Evolutionary conservation across 805 yeast species (phyloP), one percentile per base, ranked within the genome.

Genomic region (Henningerozyma blattae): DNA sequence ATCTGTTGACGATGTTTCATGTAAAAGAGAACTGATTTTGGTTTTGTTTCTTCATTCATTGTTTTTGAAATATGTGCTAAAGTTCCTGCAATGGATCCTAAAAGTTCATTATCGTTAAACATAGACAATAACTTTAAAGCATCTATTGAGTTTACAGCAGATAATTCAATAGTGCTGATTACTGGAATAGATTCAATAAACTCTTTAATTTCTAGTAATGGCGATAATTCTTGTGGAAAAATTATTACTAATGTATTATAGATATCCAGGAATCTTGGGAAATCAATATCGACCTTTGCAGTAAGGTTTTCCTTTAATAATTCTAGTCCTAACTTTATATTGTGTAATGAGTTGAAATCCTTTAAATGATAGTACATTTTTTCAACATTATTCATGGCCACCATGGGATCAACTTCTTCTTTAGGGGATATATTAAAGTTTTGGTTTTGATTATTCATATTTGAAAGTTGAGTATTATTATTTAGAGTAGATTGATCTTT

Each of bases 181-280:
- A 52, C 24, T 2, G 60, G 59, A 9, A 59, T 25, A 7, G 50
- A 32, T 10, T 43, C 45, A 28, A 46, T 50, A 40, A 61, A 61
- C 3, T 22, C 22, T 4, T 52, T 37, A 3, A 47, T 33, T 0
- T 43, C 22, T 27, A 61, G 34, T 2, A 62, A 30, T 4, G 57
- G 54, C 31, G 52, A 56, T 30, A 62, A 43, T 4, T 52, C 41
- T 6, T 34, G 22, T 4, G 65, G 56, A 33, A 46, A 44, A 16
- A 46, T 40, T 0, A 52, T 38, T 32, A 55, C 44, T 12, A 54
- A 30, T 18, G 41, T 37, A 5, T 18, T 37, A 38, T 17, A 62
- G 24, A 8, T 14, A 5, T 1, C 13, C 20, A 8, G 13, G 28
- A 8, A 31, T 28, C 16, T 18, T 17, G 22, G 13, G 16, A 31